Conservation (phyloP, 306 rosid genomes). For the Dalbergia cultrata region DNA sequence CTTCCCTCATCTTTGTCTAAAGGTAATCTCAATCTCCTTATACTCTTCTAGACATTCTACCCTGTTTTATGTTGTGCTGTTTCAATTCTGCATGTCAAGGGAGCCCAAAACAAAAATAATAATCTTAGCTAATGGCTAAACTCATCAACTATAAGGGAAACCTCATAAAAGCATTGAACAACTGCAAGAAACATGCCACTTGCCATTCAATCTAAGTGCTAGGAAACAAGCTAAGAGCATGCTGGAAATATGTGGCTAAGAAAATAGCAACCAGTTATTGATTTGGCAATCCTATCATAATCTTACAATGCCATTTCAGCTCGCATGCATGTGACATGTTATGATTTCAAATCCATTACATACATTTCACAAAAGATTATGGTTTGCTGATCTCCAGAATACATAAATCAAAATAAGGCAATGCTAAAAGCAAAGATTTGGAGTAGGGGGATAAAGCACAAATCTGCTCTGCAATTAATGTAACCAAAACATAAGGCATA, state of each 20-base stretch:
- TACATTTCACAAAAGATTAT: conserved; percentile 9
- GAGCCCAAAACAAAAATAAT: neutral
- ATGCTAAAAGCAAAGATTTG: conserved; percentile 3
- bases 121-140: neutral
- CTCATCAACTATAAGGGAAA: neutral
- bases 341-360: conserved; percentile 22
- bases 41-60: neutral
- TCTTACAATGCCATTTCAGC: conserved; percentile 11
- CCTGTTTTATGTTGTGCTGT: conserved; percentile 5
- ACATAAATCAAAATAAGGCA: neutral
- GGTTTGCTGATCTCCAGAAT: neutral
- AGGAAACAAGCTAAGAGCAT: neutral
- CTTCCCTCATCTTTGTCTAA: neutral
- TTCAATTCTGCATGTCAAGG: neutral
- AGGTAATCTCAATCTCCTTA: neutral
- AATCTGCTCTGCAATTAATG: neutral
- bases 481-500: conserved; percentile 29
- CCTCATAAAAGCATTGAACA: conserved; percentile 25
- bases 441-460: conserved; percentile 4
- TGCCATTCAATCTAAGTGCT: conserved; percentile 5
- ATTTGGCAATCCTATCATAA: conserved; percentile 24
- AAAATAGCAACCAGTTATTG: conserved; percentile 8
- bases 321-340: neutral
- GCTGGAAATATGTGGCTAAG: conserved; percentile 17
- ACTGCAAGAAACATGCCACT: neutral